Evolutionary conservation across 2,329 filamentous ascomycete genomes (phyloP), one percentile per base, ranked within the genome.

Genomic region (Plenodomus lindquistii): DNA sequence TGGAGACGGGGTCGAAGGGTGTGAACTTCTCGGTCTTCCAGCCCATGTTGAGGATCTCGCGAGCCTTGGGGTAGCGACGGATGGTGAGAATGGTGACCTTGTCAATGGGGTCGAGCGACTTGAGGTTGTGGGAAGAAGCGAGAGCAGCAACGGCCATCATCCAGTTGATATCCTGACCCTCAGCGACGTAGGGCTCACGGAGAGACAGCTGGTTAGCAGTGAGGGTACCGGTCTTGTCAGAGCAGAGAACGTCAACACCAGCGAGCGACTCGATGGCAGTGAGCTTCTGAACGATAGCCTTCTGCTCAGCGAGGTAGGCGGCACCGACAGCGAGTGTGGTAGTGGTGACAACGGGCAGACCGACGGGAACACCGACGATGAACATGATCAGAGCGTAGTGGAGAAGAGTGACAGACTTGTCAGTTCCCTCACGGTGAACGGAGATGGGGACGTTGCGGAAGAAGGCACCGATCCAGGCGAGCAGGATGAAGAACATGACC

Each of bases 91-190:
- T 87, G 46, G 85, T 90, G 63, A 90, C 84, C 77, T 90, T 90
- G 77, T 90, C 87, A 65, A 90, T 90, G 52, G 87, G 87, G 69
- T 90, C 87, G 54, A 90, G 81, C 53, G 86, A 87, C 77, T 88
- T 87, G 76, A 89, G 80, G 77, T 89, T 90, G 79, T 90, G 87
- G 54, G 87, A 89, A 43, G 86, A 89, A 48, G 87, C 87, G 46
- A 90, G 82, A 52, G 87, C 87, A 51, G 87, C 87, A 52, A 88
- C 87, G 57, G 87, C 86, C 87, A 90, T 89, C 86, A 90, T 89
- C 86, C 86, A 90, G 79, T 90, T 87, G 72, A 89, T 84, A 73
- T 89, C 86, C 68, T 88, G 83, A 63, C 87, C 87, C 73, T 89
- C 87, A 52, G 85, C 83, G 50, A 89, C 86, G 74, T 86, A 90